Base-by-base conservation (phyloP, 2,329 filamentous ascomycete genomes). In the Zelopaecilomyces penicillatus region DNA sequence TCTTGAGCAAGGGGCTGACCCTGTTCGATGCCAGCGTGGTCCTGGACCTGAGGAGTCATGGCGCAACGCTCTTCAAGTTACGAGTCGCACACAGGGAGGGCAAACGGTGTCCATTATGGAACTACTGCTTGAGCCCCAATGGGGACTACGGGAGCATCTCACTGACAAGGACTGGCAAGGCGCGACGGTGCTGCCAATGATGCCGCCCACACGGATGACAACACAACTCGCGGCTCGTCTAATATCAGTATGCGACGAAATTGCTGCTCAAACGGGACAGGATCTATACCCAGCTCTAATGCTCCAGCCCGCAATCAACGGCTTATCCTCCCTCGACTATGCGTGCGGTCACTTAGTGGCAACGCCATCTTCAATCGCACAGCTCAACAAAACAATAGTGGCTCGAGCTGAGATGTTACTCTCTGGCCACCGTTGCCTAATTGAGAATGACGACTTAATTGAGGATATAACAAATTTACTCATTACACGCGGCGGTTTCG, bases 1-100 rank as follows among this genome's bases (percentile, higher is more conserved):
- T 28, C 49, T 56, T 4, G 45, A 50, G 6, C 49, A 47, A 8
- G 56, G 56, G 2, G 54, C 50, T 6, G 48, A 58, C 43, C 54
- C 52, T 10, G 19, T 49, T 5, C 52, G 46, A 30, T 50, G 46
- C 7, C 44, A 50, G 7, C 45, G 42, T 8, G 30, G 37, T 5
- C 46, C 49, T 2, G 40, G 39, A 2, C 37, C 39, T 6, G 26
- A 41, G 3, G 28, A 45, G 6, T 7, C 30, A 4, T 57, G 55
- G 54, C 42, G 48, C 26, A 52, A 48, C 8, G 54, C 49, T 3
- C 30, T 55, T 4, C 46, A 47, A 2, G 31, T 51, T 9, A 47
- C 50, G 2, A 12, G 33, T 11, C 28, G 45, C 5, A 35, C 33
- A 3, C 28, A n/a, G 10, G 38, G 49, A 4, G 7, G 33, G 4